phyloP scores from a whole-genome alignment of 257 asterid species.

The Ilex asprella region DNA sequence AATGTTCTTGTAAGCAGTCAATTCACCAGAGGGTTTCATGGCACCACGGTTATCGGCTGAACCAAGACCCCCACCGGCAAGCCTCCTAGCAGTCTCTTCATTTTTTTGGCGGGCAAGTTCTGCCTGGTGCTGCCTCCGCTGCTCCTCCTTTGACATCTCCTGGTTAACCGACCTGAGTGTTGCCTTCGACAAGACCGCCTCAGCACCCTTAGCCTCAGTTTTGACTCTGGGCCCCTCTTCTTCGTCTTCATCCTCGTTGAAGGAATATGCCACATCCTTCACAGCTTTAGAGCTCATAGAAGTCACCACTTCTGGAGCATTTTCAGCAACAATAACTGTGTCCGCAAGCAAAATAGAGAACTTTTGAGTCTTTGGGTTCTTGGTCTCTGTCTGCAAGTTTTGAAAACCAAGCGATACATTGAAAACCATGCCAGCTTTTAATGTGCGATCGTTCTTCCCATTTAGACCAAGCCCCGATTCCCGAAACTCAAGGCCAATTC shows the following conservation, averaged over 20 bases:
- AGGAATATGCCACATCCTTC: conserved; percentile 46
- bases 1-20: conserved; percentile 52
- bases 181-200: conserved; percentile 42
- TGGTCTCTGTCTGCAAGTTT: conserved; percentile 39
- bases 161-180: conserved; percentile 63
- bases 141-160: conserved; percentile 65
- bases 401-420: conserved; percentile 72
- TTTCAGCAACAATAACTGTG: conserved; percentile 44
- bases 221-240: conserved; percentile 32
- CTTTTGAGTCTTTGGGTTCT: conserved; percentile 44
- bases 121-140: conserved; percentile 77
- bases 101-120: conserved; percentile 72
- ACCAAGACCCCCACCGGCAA: conserved; percentile 47
- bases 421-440: conserved; percentile 71
- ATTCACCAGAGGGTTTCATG: conserved; percentile 33
- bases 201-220: conserved; percentile 22
- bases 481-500: conserved; percentile 79
- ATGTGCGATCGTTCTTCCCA: conserved; percentile 44
- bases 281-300: conserved; percentile 35
- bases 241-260: conserved; percentile 44
- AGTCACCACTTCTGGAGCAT: conserved; percentile 42
- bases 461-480: conserved; percentile 56
- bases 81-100: conserved; percentile 67
- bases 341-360: conserved; percentile 67
- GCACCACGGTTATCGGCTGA: conserved; percentile 29